Evolutionary conservation across 2,329 filamentous ascomycete species (phyloP).

Genomic region (Penicillium sp.): DNA sequence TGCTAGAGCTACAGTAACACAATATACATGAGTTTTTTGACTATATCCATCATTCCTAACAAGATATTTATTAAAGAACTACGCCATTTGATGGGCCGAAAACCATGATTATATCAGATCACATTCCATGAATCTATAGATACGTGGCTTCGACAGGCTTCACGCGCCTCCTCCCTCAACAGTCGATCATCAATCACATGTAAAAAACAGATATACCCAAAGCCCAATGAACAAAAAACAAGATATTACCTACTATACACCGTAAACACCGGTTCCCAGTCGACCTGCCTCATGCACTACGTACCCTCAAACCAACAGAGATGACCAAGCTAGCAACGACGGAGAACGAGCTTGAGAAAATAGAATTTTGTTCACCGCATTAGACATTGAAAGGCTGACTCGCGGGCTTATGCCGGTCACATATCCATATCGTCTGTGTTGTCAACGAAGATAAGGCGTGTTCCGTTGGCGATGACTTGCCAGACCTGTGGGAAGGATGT

Average conservation of each 20-base stretch:
- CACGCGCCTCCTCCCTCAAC: not conserved
- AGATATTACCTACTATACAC: slow-evolving; percentile 16
- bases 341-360: not conserved
- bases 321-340: slow-evolving; percentile 10
- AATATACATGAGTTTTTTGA: too few species aligned
- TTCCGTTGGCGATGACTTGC: slow-evolving; percentile 75
- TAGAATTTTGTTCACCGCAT: not conserved
- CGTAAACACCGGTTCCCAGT: slow-evolving; percentile 18
- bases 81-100: not conserved
- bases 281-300: slow-evolving; percentile 14
- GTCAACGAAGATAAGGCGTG: slow-evolving; percentile 73
- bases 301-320: slow-evolving; percentile 1
- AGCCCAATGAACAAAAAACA: not conserved
- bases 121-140: not conserved
- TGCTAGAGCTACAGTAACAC: too few species aligned
- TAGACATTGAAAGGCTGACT: not conserved
- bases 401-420: slow-evolving; percentile 27
- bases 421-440: slow-evolving; percentile 61
- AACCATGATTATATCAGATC: not conserved
- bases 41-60: too few species aligned
- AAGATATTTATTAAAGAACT: too few species aligned
- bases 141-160: not conserved
- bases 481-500: slow-evolving; percentile 64
- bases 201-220: not conserved
- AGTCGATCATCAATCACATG: not conserved